phyloP scores from a whole-genome alignment of 257 asterid species.

The Petrea volubilis region DNA sequence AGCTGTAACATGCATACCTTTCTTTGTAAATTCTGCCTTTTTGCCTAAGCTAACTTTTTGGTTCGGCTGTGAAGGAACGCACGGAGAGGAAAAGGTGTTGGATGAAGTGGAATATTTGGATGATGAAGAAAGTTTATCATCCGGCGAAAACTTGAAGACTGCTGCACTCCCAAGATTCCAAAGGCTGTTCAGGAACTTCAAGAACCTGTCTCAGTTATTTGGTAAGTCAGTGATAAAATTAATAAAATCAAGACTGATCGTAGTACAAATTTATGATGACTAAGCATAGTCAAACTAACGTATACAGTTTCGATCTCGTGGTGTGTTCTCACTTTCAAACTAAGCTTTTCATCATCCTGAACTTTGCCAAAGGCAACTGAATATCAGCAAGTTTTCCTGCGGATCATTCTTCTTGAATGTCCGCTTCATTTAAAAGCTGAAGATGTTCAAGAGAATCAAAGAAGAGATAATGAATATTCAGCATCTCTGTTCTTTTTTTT shows the following conservation, averaged over 20 bases:
- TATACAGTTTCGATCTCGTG: not conserved
- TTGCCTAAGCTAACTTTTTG: conserved; percentile 12
- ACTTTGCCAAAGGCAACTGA: not conserved
- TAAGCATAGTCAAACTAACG: not conserved
- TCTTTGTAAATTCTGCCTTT: not conserved
- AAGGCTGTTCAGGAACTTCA: conserved; percentile 58
- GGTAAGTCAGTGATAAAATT: conserved; percentile 36
- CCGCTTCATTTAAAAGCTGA: no score
- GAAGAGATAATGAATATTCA: no score
- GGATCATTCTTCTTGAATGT: no score
- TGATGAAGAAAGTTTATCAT: conserved; percentile 33
- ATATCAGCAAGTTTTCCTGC: not conserved
- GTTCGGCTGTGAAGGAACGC: conserved; percentile 33
- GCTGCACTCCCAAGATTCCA: conserved; percentile 53
- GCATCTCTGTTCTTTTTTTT: no score
- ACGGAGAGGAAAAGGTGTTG: conserved; percentile 24
- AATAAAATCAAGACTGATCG: not conserved
- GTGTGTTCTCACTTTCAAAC: not conserved
- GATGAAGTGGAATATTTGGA: conserved; percentile 45
- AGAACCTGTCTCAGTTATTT: conserved; percentile 58
- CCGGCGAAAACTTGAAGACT: conserved; percentile 46
- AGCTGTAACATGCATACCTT: not conserved
- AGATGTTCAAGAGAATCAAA: no score
- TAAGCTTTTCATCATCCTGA: not conserved
- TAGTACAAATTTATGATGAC: not conserved